Conservation (phyloP, 352 stramenopile species). For the Phytophthora cryptogea region DNA sequence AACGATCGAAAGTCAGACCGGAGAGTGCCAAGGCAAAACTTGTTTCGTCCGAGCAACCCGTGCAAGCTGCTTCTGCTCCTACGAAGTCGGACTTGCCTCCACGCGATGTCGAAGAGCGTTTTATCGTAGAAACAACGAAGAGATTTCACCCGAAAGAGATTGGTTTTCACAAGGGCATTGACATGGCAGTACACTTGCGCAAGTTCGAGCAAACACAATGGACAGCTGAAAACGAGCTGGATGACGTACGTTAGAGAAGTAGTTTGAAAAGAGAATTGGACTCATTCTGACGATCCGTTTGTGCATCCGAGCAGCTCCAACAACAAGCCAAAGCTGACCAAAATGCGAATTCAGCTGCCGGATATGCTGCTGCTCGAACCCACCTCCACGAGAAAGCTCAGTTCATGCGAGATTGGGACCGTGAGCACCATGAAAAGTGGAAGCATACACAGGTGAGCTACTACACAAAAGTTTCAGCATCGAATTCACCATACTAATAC, state of each 20-base stretch:
- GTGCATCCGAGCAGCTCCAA: conserved; percentile 29
- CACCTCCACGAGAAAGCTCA: conserved; percentile 63
- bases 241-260: conserved; percentile 32
- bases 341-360: conserved; percentile 22
- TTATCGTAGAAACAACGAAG: conserved; percentile 47
- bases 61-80: background rate
- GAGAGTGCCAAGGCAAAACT: conserved; percentile 22
- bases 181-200: conserved; percentile 69
- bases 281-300: conserved; percentile 4
- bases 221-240: conserved; percentile 49
- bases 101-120: conserved; percentile 61
- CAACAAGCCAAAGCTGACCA: conserved; percentile 30
- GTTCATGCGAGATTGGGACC: conserved; percentile 71
- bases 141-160: conserved; percentile 50
- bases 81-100: conserved; percentile 15
- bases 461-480: background rate
- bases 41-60: conserved; percentile 2
- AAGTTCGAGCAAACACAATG: conserved; percentile 69
- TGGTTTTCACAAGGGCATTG: conserved; percentile 62
- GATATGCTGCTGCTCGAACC: conserved; percentile 36
- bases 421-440: conserved; percentile 57
- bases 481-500: background rate
- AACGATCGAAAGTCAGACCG: conserved; percentile 19
- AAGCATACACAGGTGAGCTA: conserved; percentile 53
- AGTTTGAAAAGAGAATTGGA: background rate